Evolutionary conservation across 2,329 filamentous ascomycete species (phyloP), one percentile per base, ranked within the genome.

Genomic region (Verticillium dahliae): DNA sequence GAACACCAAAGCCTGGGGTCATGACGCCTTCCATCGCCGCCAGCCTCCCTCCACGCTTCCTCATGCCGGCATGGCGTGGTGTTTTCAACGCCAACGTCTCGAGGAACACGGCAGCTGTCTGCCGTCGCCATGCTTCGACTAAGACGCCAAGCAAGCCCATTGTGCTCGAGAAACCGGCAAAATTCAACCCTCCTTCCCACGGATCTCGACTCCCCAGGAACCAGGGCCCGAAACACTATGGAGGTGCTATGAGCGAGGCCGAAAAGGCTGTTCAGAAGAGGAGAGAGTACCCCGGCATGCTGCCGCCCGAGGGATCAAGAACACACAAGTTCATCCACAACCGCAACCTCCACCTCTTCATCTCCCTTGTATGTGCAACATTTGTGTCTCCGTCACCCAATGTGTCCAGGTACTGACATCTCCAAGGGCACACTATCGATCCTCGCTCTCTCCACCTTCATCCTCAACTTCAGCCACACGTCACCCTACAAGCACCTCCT

Each of bases 151-250:
- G 22, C 65, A 90, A 89, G 70, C 84, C 85, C 39, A 82, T 88
- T 64, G 84, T 92, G 5, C 87, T 99, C 66, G 91, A 91, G 69
- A 92, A 97, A 75, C 94, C 94, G 31, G 84, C 90, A 70, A 90
- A 89, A 73, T 98, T 97, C 81, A 91, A 91, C 57, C 94, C 95
- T 2, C 95, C 95, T 0, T 98, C 94, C 0, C 95, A 98, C 74
- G 89, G 90, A 13, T 80, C 90, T 27, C 82, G 90, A 6, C 82
- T 92, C 37, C 80, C 83, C 5, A 81, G 84, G 60, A 81, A 82
- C 66, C 73, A 72, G 75, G 73, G 79, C 6, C 87, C 88, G 35
- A 81, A 83, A 68, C 86, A 89, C 74, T 96, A 96, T 72, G 92
- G 92, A 41, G 90, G 91, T 18, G 77, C 85, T 27, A 76, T 92